Percentiles rank a stretch among this genome's conserved stretches.
phyloP scores from a whole-genome alignment of 148 eudicot species.

The Heliosperma pusillum region DNA sequence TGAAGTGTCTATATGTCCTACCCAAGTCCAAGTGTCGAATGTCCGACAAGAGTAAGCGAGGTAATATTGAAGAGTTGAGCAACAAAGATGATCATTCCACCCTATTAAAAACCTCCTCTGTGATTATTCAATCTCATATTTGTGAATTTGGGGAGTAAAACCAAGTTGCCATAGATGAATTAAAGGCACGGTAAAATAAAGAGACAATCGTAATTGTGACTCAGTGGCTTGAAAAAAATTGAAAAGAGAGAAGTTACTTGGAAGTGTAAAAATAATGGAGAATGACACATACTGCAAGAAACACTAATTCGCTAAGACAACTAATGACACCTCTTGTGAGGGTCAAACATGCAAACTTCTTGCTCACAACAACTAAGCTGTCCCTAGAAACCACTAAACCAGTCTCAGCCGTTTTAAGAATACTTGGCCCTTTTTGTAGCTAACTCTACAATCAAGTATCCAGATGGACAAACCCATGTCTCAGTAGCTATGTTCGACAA shows the following conservation, averaged over 20 bases:
- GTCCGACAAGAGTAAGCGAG: too few relatives aligned
- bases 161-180: neutral
- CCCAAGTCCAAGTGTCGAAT: too few relatives aligned
- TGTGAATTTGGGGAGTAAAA: neutral
- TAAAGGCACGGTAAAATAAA: neutral
- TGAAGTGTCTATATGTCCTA: too few relatives aligned
- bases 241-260: neutral
- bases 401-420: neutral
- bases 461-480: neutral
- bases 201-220: neutral
- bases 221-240: neutral
- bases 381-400: neutral
- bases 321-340: neutral
- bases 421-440: slow-evolving; percentile 2
- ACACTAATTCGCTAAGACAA: neutral
- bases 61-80: too few relatives aligned
- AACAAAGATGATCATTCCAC: too few relatives aligned
- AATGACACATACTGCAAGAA: neutral
- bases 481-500: neutral
- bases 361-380: neutral
- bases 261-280: neutral
- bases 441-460: neutral
- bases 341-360: neutral
- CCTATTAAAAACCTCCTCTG: neutral
- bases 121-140: neutral